phyloP scores from a whole-genome alignment of 2,329 filamentous ascomycete genomes.

The Sarocladiaceae sp. region DNA sequence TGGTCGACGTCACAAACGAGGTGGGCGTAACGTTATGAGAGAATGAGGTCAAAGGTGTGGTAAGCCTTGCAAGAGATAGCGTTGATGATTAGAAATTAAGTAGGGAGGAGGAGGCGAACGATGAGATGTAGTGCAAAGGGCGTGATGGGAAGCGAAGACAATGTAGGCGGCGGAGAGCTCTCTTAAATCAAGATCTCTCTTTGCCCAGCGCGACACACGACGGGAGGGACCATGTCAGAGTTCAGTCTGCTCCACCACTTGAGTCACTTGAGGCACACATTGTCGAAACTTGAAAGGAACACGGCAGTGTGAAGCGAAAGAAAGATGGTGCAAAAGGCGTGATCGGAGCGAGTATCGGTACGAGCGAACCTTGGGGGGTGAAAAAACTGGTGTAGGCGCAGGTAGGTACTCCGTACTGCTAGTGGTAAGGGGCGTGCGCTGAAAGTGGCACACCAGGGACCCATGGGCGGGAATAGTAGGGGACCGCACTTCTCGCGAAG shows the following conservation, averaged over 20 bases:
- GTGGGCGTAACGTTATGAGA: too few relatives aligned
- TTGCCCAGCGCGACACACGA: too few relatives aligned
- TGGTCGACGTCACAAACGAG: too few relatives aligned
- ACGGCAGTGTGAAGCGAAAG: not conserved
- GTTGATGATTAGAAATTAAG: slow-evolving; percentile 6
- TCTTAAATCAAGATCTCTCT: too few relatives aligned
- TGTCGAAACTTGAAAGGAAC: too few relatives aligned
- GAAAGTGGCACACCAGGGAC: too few relatives aligned
- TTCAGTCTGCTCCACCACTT: not conserved
- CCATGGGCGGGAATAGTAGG: too few relatives aligned
- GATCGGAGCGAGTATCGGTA: slow-evolving; percentile 7
- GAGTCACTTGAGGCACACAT: slow-evolving; percentile 6
- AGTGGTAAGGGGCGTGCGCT: too few relatives aligned
- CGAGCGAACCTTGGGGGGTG: not conserved
- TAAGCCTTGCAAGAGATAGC: not conserved
- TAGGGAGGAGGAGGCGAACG: not conserved
- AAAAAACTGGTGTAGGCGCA: not conserved
- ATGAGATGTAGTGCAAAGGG: slow-evolving; percentile 5
- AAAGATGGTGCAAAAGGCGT: not conserved
- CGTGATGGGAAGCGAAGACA: not conserved
- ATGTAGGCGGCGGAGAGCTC: too few relatives aligned
- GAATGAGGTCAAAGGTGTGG: too few relatives aligned
- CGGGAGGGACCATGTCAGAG: not conserved
- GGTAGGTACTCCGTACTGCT: too few relatives aligned
- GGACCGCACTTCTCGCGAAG: too few relatives aligned